Base-by-base conservation (phyloP, 2,329 filamentous ascomycete species). In the Tolypocladium cylindrosporum region DNA sequence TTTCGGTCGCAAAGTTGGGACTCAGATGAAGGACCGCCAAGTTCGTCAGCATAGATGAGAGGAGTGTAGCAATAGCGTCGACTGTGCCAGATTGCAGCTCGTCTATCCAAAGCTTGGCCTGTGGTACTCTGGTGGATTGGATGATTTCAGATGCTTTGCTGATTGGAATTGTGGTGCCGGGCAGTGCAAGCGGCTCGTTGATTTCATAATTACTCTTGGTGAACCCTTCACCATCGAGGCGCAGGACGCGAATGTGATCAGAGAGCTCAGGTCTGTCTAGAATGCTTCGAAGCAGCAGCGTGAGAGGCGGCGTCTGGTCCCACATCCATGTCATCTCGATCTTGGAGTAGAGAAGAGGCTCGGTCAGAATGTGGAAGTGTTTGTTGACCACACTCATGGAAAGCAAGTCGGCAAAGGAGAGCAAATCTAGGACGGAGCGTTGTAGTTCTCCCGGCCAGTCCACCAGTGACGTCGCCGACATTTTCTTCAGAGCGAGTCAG, bases 61-160 rank as follows among this genome's bases (percentile, higher is more conserved):
- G 56, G 34, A 58, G 19, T 10, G 60, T 54, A 7, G 60, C 42
- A 52, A 57, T 27, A 14, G 60, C 60, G 41, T 61, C 58, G n/a
- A 36, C 24, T 21, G 21, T 50, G 41, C 56, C 52, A 31, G 43
- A 55, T 16, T 50, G 40, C 14, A 58, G 24, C 43, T 54, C 52
- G 5, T 58, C 36, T 9, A 48, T 51, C 56, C 52, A 58, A 6
- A 36, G 39, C 9, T 40, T 14, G 8, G 42, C n/a, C 3, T 58
- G 31, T 14, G 51, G 53, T 19, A 55, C 56, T 2, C 31, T n/a
- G 6, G 52, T 58, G 21, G 51, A 55, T n/a, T 6, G 41, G 14
- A 58, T 55, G 14, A 50, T 13, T 10, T 56, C 13, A 21, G 55
- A 51, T 16, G 55, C 45, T n/a, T 56, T 42, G 45, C 13, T 27